Percentiles rank a stretch among this genome's conserved stretches.
Conservation (phyloP, 2,329 filamentous ascomycete genomes). For the Beauveria pseudobassiana region DNA sequence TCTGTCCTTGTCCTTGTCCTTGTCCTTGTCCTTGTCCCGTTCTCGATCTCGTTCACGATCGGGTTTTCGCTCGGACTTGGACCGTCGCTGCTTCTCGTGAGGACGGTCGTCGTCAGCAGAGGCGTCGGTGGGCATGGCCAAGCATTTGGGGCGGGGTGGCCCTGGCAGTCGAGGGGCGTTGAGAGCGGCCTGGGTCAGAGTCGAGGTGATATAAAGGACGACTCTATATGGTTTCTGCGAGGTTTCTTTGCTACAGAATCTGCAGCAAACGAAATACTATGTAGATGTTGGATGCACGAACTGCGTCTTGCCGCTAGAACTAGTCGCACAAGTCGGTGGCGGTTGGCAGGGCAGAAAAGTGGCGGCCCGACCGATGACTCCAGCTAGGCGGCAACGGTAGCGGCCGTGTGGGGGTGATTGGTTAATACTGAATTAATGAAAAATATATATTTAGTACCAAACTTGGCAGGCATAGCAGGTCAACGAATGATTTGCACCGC, state of each 20-base stretch:
- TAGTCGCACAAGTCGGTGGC: constrained; percentile 6
- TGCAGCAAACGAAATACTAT: background rate
- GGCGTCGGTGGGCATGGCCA: constrained; percentile 31
- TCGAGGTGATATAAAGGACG: background rate
- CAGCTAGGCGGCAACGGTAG: constrained; percentile 11
- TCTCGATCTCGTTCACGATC: constrained; percentile 26
- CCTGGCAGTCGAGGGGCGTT: background rate
- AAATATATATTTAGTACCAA: background rate
- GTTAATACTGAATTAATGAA: background rate
- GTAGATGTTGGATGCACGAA: constrained; percentile 2
- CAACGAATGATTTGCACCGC: background rate
- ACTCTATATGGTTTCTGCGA: background rate
- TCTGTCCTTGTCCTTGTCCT: constrained; percentile 22
- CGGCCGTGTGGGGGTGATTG: constrained; percentile 8
- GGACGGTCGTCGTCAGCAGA: constrained; percentile 27
- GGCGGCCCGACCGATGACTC: constrained; percentile 10
- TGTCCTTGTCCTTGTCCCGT: constrained; percentile 23
- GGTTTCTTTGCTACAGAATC: background rate
- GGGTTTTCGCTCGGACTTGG: constrained; percentile 32
- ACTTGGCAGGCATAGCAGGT: background rate
- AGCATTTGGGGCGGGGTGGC: constrained; percentile 13
- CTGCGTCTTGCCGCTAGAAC: background rate
- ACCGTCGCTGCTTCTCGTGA: constrained; percentile 33
- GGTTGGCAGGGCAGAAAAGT: constrained; percentile 11
- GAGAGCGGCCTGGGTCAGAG: background rate